Percentiles rank a stretch among this genome's conserved stretches.
These are phyloP conservation scores for Rutstroemia sp. DNA, from an alignment of 2,329 filamentous ascomycete genomes.

Conservation along the genomic window DNA sequence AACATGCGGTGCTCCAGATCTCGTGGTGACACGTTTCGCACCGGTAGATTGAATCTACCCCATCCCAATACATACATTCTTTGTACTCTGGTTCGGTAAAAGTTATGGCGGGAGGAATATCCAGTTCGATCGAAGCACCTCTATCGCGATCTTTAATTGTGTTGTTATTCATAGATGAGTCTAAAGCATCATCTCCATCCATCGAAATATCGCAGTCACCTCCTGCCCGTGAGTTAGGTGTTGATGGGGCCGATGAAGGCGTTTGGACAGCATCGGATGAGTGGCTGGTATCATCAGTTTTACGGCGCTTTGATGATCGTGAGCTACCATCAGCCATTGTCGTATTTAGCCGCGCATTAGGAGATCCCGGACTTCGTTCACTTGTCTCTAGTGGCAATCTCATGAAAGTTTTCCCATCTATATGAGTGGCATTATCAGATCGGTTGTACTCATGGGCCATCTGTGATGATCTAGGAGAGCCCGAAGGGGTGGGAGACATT, in stretches of 20 bases:
- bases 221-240: slow-evolving; percentile 8
- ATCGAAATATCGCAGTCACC: not conserved
- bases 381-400: not conserved
- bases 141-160: not conserved
- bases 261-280: not conserved
- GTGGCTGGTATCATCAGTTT: not conserved
- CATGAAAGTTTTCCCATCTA: not conserved
- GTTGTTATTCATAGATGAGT: too few relatives aligned
- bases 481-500: not conserved
- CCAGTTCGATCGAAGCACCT: not conserved
- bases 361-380: not conserved
- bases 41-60: slow-evolving; percentile 15
- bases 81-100: too few relatives aligned
- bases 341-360: slow-evolving; percentile 17
- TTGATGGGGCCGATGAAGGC: slow-evolving; percentile 4
- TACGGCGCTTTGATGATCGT: not conserved
- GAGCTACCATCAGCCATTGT: slow-evolving; percentile 6
- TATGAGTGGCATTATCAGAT: not conserved
- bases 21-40: slow-evolving; percentile 22
- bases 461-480: not conserved
- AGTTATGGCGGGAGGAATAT: not conserved
- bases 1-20: slow-evolving; percentile 10
- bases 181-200: too few relatives aligned
- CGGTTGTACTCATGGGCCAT: not conserved
- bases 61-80: slow-evolving; percentile 10